A percentile compares a stretch with the other conserved stretches of the same genome.
Conservation (phyloP, 331 rosid species). For the Acacia pycnantha region DNA sequence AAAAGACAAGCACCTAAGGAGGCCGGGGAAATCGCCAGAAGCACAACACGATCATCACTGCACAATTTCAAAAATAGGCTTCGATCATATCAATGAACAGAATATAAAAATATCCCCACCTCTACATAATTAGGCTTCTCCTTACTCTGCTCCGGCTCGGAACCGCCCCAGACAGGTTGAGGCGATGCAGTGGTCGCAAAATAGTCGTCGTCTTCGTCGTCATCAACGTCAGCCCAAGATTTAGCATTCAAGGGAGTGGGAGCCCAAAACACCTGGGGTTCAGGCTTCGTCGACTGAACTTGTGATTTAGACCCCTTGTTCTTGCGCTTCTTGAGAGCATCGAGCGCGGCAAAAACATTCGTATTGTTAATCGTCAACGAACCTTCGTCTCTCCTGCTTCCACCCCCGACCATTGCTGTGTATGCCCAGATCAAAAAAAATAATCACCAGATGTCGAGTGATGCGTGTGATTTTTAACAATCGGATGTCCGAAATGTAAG, state of each 20-base stretch:
- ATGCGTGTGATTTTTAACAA: background rate
- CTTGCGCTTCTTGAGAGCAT: slow-evolving; percentile 72
- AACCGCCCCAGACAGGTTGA: slow-evolving; percentile 53
- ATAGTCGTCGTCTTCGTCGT: slow-evolving; percentile 80
- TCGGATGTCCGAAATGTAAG: background rate
- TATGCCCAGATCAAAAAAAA: slow-evolving; percentile 41
- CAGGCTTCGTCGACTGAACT: slow-evolving; percentile 43
- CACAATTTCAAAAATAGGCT: background rate
- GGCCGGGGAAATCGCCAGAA: too few species aligned
- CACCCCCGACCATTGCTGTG: slow-evolving; percentile 74
- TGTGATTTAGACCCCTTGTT: slow-evolving; percentile 59
- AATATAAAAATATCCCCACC: slow-evolving; percentile 30
- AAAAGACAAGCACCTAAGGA: too few species aligned
- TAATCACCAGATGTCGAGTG: background rate
- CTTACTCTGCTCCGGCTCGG: slow-evolving; percentile 52
- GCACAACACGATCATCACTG: background rate
- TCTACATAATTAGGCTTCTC: slow-evolving; percentile 46
- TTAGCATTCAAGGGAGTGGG: slow-evolving; percentile 64
- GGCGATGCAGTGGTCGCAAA: slow-evolving; percentile 68
- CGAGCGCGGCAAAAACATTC: slow-evolving; percentile 89
- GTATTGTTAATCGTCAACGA: slow-evolving; percentile 71
- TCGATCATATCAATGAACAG: background rate
- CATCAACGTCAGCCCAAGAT: slow-evolving; percentile 92
- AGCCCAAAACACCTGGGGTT: slow-evolving; percentile 72
- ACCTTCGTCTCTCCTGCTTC: slow-evolving; percentile 87